phyloP scores from a whole-genome alignment of 257 asterid species.

The Cordia subcordata region DNA sequence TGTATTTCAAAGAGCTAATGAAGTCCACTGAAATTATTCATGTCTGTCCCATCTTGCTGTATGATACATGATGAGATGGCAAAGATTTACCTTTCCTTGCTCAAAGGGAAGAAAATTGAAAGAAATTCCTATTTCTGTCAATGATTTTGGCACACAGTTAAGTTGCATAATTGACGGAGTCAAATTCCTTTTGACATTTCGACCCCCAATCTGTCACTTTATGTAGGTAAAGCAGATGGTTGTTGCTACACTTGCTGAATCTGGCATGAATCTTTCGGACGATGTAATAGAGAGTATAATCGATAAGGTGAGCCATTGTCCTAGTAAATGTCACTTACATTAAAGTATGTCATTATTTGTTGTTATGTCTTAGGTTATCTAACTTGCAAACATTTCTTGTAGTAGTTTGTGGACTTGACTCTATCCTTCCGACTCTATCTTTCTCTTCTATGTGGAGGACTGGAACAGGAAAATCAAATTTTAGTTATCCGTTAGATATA shows the following conservation, averaged over 20 bases:
- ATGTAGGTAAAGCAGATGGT: slow-evolving; percentile 93
- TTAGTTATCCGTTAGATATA: too few species aligned
- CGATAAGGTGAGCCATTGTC: slow-evolving; percentile 45
- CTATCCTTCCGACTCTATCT: too few species aligned
- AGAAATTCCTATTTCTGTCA: neutral
- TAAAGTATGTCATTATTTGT: neutral
- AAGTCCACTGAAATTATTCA: slow-evolving; percentile 5
- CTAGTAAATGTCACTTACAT: neutral
- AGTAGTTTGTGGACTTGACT: too few species aligned
- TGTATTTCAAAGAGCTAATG: neutral
- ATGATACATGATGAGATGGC: neutral
- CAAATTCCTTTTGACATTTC: neutral
- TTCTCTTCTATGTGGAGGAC: too few species aligned
- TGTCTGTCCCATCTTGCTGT: slow-evolving; percentile 2
- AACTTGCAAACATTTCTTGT: neutral
- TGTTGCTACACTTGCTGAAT: slow-evolving; percentile 93
- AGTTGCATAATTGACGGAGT: neutral
- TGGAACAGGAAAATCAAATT: too few species aligned
- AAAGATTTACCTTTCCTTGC: neutral
- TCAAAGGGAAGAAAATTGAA: neutral
- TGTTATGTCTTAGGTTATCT: neutral
- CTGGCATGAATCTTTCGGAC: slow-evolving; percentile 91
- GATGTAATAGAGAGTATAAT: slow-evolving; percentile 82
- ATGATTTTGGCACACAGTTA: neutral
- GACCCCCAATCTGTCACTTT: slow-evolving; percentile 1